Base-by-base conservation (phyloP, 2,329 filamentous ascomycete species). In the Phyllosticta capitalensis region DNA sequence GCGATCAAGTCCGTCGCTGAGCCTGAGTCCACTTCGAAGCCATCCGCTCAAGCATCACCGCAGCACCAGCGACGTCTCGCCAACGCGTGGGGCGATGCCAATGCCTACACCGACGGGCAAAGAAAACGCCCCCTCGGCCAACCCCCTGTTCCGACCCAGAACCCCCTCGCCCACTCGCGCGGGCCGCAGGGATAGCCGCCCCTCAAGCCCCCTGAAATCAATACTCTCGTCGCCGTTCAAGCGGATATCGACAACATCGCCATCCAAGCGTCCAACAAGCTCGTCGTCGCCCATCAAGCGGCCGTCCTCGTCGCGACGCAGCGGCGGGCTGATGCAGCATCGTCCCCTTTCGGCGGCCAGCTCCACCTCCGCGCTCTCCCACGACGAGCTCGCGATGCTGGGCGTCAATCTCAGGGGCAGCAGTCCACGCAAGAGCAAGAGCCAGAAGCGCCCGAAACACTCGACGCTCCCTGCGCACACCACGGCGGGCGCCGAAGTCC, bases 81-180 rank as follows among this genome's bases (percentile, higher is more conserved):
- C 9, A 17, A n/a, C n/a, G 51, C 51, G 6, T 17, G 22, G 7
- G 9, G 19, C 22, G 2, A 10, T 24, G 20, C 53, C 21, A 24
- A 48, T 21, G 9, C 50, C 45, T 10, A 5, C 5, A 51, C 58
- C n/a, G 10, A 19, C 24, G 22, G 26, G 45, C 58, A 56, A 55
- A n/a, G 54, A 52, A 22, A 56, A 56, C 26, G 6, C 49, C n/a
- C 55, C 21, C 24, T 50, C 20, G 1, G 6, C 30, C 9, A 26
- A 21, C 26, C 54, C 14, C 17, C 17, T 14, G 4, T n/a, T n/a
- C 20, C 51, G 5, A 33, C 51, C 17, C 10, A 52, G 52, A 38
- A 58, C 56, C n/a, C 56, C 56, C 22, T 59, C 56, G 3, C 56
- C 56, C 2, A 50, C 52, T 30, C 30, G 49, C 21, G 53, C 56